Evolutionary conservation across 306 rosid species (phyloP).

Genomic region (Vicia villosa): DNA sequence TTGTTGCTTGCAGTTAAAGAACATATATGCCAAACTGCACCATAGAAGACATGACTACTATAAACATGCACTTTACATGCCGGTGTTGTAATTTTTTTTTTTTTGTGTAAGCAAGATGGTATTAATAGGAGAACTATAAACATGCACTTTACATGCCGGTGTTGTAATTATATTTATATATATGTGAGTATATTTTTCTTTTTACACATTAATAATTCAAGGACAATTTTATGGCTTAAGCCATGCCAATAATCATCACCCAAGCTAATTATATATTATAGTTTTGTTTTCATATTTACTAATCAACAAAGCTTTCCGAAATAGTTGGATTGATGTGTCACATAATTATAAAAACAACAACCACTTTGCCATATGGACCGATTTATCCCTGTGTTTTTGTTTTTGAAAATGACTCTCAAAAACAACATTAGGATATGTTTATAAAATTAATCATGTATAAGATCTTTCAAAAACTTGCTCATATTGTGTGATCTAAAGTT

Average conservation of each 20-base stretch:
- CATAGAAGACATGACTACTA: no score
- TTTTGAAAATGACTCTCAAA: no score
- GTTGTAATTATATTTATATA: not conserved
- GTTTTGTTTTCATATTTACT: not conserved
- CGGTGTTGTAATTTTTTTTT: not conserved
- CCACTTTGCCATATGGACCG: not conserved
- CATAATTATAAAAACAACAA: not conserved
- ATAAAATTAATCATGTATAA: no score
- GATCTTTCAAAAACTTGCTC: no score
- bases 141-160: constrained; percentile 10
- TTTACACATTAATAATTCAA: no score
- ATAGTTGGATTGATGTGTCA: constrained; percentile 10
- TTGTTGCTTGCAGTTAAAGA: no score
- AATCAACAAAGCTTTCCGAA: constrained; percentile 1
- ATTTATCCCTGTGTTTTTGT: no score
- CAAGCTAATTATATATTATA: not conserved
- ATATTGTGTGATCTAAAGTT: no score
- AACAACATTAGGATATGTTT: no score
- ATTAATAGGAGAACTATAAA: no score
- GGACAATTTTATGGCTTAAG: not conserved
- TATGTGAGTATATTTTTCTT: no score
- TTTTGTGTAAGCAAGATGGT: no score
- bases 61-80: constrained; percentile 14
- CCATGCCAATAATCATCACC: not conserved
- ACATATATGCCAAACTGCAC: not conserved